Base-by-base conservation (phyloP, 148 eudicot genomes). In the Suaeda aralocaspica region DNA sequence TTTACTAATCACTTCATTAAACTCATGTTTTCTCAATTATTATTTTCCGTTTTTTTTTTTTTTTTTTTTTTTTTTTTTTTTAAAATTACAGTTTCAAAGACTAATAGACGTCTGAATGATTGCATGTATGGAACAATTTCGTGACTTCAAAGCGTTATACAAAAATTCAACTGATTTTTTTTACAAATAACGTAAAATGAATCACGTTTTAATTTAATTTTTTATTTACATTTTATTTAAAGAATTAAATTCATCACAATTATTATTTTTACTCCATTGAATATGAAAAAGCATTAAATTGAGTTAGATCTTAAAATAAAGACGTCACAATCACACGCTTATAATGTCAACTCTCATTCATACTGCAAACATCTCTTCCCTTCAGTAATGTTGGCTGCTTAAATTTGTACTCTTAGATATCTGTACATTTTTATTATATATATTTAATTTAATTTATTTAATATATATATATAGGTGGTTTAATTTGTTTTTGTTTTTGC, bases 321-420 rank as follows among this genome's bases (percentile, higher is more conserved):
- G n/a, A 59, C 36, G 76, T 66, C 65, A 57, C 70, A 49, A 51
- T 67, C 68, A 60, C 34, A 46, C 25, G 21, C 55, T 36, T 8
- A 44, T 25, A 55, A 56, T 75, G 69, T 76, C 78, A 62, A 76
- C 71, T 64, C 74, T 59, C 39, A 30, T 16, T 49, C 41, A 6
- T 22, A 19, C 46, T 30, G 21, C 68, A 42, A 65, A 46, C 18
- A 49, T 49, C 22, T 49, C 6, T 51, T 66, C 57, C n/a, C 67
- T 41, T 48, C 45, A 70, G 39, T n/a, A 70, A 59, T 59, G 41
- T 36, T 36, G 42, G 70, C 58, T 50, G 58, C 59, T 30, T 51
- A 48, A 6, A 12, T 45, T 22, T 19, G 24, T 36, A 36, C 41
- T 36, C n/a, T n/a, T n/a, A n/a, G n/a, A n/a, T n/a, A n/a, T n/a